Conservation (phyloP, 495 filamentous ascomycete species). For the Penicillium daleae region DNA sequence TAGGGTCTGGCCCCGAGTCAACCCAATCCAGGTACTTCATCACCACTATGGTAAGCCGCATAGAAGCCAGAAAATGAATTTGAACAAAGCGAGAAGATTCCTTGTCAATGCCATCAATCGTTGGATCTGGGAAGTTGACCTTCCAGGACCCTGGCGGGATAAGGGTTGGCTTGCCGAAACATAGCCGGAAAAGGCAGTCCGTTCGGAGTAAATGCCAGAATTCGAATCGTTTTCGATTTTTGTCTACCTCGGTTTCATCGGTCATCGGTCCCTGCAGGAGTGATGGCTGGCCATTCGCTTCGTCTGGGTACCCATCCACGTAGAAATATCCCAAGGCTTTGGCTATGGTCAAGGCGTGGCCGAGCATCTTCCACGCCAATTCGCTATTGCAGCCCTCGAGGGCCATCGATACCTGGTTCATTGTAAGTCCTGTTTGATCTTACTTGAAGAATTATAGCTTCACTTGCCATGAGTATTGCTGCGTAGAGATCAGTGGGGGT, state of each 20-base stretch:
- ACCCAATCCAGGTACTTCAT: background rate
- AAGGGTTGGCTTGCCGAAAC: background rate
- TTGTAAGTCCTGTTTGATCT: background rate
- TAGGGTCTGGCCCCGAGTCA: background rate
- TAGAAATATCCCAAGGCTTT: background rate
- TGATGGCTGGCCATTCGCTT: background rate
- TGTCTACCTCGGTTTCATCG: background rate
- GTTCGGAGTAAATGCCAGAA: slow-evolving; percentile 1
- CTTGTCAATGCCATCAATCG: background rate
- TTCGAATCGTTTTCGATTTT: slow-evolving; percentile 3
- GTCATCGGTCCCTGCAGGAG: background rate
- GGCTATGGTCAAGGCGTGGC: background rate
- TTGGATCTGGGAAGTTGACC: slow-evolving; percentile 1
- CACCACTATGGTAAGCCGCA: background rate
- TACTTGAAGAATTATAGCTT: background rate
- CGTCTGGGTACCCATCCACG: background rate
- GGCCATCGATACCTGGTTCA: background rate
- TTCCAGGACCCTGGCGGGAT: background rate
- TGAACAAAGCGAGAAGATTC: background rate
- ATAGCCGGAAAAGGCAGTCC: background rate
- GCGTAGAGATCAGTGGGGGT: background rate
- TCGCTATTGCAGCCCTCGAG: background rate
- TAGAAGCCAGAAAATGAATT: slow-evolving; percentile 1
- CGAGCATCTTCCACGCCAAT: background rate
- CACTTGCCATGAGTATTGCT: background rate